Conservation (phyloP, 768 basidiomycete genomes). For the Sarcomyxa edulis region DNA sequence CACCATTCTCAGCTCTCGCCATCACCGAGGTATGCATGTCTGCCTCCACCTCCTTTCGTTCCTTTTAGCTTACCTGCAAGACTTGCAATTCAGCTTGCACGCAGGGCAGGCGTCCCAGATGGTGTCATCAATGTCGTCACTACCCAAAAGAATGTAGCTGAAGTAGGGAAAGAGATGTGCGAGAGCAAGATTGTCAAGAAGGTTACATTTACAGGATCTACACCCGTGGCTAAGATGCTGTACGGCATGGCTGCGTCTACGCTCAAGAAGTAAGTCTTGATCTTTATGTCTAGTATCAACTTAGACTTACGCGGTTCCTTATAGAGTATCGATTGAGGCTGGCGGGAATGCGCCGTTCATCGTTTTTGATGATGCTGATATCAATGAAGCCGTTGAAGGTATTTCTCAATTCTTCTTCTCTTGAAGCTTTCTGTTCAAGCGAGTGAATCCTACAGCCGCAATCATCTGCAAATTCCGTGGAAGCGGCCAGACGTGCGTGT, state of each 20-base stretch:
- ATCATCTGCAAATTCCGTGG: constrained; percentile 75
- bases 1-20: constrained; percentile 89
- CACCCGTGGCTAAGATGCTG: constrained; percentile 71
- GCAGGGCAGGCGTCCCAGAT: constrained; percentile 88
- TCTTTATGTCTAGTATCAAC: not conserved
- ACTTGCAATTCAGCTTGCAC: constrained; percentile 51
- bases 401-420: constrained; percentile 2
- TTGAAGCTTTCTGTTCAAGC: not conserved
- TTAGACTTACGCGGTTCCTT: not conserved
- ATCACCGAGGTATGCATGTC: constrained; percentile 70
- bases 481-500: constrained; percentile 82
- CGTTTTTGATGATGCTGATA: constrained; percentile 93
- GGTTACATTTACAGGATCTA: constrained; percentile 89
- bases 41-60: not conserved
- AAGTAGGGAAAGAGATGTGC: constrained; percentile 94
- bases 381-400: constrained; percentile 89
- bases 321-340: constrained; percentile 73
- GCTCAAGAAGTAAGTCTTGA: constrained; percentile 72
- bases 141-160: constrained; percentile 75
- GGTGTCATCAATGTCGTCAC: constrained; percentile 96
- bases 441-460: constrained; percentile 39
- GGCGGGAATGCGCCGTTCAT: constrained; percentile 97
- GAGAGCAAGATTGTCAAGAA: constrained; percentile 84
- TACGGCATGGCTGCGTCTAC: constrained; percentile 71
- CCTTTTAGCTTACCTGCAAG: not conserved